These are phyloP conservation scores for Babesia ovata DNA, from an alignment of 169 alveolate genomes.

Conservation along the genomic window DNA sequence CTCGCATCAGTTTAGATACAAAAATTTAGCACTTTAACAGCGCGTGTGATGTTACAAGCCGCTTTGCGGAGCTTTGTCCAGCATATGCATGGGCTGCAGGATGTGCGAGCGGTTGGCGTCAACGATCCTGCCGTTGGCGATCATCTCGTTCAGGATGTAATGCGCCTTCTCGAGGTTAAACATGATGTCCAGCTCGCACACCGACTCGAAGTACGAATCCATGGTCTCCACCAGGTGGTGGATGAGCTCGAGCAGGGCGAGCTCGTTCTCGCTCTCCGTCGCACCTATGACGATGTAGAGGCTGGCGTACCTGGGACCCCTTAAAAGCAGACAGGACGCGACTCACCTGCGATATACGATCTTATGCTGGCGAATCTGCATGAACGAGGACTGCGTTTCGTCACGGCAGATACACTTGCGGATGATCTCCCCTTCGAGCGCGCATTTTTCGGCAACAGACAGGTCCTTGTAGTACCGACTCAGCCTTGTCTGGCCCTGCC, in stretches of 20 bases:
- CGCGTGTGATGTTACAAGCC: not conserved
- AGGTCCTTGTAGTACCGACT: conserved; percentile 88
- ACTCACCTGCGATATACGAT: conserved; percentile 85
- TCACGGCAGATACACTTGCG: conserved; percentile 95
- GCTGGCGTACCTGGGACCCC: conserved; percentile 94
- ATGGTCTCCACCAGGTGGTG: conserved; percentile 97
- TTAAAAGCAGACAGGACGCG: not conserved
- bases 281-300: conserved; percentile 93
- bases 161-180: conserved; percentile 98
- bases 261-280: conserved; percentile 88
- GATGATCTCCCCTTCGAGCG: conserved; percentile 96
- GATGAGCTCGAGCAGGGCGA: conserved; percentile 94
- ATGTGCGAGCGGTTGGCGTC: conserved; percentile 92
- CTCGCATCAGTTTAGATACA: not conserved
- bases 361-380: conserved; percentile 94
- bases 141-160: conserved; percentile 96
- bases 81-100: conserved; percentile 61
- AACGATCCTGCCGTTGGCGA: conserved; percentile 91
- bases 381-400: conserved; percentile 94
- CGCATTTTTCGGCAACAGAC: conserved; percentile 90
- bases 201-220: conserved; percentile 97
- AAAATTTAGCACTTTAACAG: not conserved
- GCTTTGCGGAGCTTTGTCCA: conserved; percentile 37
- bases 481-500: conserved; percentile 97
- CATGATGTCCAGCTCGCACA: conserved; percentile 92